Evolutionary conservation across 2,329 filamentous ascomycete genomes (phyloP), one percentile per base, ranked within the genome.

Genomic region (Penicillium sp.): DNA sequence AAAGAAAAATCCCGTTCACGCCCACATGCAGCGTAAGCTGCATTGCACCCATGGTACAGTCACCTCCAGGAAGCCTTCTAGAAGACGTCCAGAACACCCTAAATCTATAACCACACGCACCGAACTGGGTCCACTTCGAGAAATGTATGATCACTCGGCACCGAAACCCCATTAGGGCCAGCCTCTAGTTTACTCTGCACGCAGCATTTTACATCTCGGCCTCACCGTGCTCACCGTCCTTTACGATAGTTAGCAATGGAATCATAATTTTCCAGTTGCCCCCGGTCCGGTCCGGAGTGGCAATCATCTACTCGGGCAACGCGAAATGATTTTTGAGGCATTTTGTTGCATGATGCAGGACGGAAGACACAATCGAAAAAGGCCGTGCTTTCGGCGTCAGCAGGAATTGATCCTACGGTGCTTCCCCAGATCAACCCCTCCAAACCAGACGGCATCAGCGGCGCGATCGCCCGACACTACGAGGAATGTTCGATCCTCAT

Each of bases 11-110:
- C 39, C 45, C 21, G 10, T 34, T 17, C 21, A 44, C 28, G 15
- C 31, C n/a, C 8, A 26, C 24, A 17, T 35, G 32, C 33, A 45
- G 8, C 2, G 43, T 44, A 40, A 49, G 32, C 34, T 56, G 58
- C 58, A 56, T 56, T 54, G 37, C 50, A 52, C 33, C 55, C 56
- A 55, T 54, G 55, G 59, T 51, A 56, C 48, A 26, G 32, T 46
- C 15, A 24, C 40, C 5, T 24, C 32, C 22, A 52, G 43, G 51
- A 58, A 59, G 50, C 41, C 57, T 67, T 67, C 64, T 66, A 66
- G 64, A 67, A 67, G 56, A 63, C 59, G 47, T 63, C 63, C 54
- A 62, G 64, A 67, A 67, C 55, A 57, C 53, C 45, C 48, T 48
- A 53, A 49, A 48, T 52, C 33, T n/a, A 31, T 55, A 49, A 24